Base-by-base conservation (phyloP, 306 rosid genomes). In the Cucurbita moschata region DNA sequence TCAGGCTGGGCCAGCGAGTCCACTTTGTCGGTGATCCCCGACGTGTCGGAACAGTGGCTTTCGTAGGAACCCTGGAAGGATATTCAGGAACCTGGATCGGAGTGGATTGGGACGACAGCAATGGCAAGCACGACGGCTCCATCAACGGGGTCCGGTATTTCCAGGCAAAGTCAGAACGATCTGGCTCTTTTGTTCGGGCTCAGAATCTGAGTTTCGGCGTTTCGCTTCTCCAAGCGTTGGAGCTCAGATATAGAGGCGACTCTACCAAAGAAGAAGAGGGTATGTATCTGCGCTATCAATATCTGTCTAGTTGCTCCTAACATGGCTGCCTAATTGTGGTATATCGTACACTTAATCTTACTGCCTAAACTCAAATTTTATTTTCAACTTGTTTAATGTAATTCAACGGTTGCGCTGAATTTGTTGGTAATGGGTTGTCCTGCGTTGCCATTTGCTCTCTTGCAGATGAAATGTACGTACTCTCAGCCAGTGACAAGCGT, bases 391-490 rank as follows among this genome's bases (percentile, higher is more conserved):
- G 49, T 49, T 46, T 30, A 18, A 64, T 15, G 8, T 69, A 50
- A 69, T 50, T 46, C 26, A 37, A 13, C 23, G 1, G 54, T 19
- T 46, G 55, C 5, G 47, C 51, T 21, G 10, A n/a, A 19, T 66
- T 19, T 46, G 9, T 21, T 21, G 56, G 46, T 37, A 6, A 52
- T 53, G 42, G 10, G 10, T 26, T 47, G 74, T 16, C 10, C 10
- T 38, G 4, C 46, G 37, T 35, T 62, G 40, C 21, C 51, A 43
- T 42, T 47, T 61, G 72, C 69, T 46, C 67, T 81, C 66, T 85
- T 77, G 82, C 86, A 93, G 98, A 90, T 87, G 97, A 89, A 82
- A 94, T 94, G 98, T 94, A 94, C 78, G 98, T 94, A 40, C 84
- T 90, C 75, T 94, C 98, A 7, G 75, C 91, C 38, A 90, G 92